Evolutionary conservation across 2,329 filamentous ascomycete genomes (phyloP), one percentile per base, ranked within the genome.

Genomic region (Penicillium janthinellum): DNA sequence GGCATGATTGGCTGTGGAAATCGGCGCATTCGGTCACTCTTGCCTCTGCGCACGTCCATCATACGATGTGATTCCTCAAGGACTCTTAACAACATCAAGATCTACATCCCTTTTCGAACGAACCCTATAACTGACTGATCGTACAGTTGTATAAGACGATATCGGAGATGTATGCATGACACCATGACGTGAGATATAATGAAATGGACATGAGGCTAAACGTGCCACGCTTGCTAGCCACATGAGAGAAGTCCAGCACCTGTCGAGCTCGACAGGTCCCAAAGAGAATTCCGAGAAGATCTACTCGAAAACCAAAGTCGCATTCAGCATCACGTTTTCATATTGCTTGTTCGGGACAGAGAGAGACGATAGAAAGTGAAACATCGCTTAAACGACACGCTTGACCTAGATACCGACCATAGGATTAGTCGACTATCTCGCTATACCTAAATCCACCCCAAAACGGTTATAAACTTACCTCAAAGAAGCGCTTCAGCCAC

Each of bases 401-500:
- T 81, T 80, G 67, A 81, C 78, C 78, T 81, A 62, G 59, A 62
- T 41, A 53, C 56, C 4, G 11, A 64, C 4, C 22, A 39, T 15
- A 7, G 2, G 1, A 49, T 65, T 55, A 67, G 61, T 51, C 41
- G 42, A 25, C 15, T 17, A 10, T 34, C 17, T 31, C 6, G 3
- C 34, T 20, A 20, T 20, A 20, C 20, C 20, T 20, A 20, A 54
- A 54, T 25, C 17, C 22, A 15, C 15, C n/a, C 31, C 25, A 25
- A 25, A 25, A 39, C 11, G 12, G 12, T n/a, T 51, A 60, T 62
- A 68, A 66, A 66, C 78, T 64, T 75, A 88, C 87, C 88, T 97
- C 93, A 75, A 97, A 97, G 85, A 99, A 99, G 74, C 95, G 87
- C 82, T 96, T 95, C 76, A 99, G 80, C 93, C 95, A 99, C 94